A percentile compares a stretch with the other conserved stretches of the same genome.
Conservation (phyloP, 495 filamentous ascomycete species). For the Aspergillus asperescens region DNA sequence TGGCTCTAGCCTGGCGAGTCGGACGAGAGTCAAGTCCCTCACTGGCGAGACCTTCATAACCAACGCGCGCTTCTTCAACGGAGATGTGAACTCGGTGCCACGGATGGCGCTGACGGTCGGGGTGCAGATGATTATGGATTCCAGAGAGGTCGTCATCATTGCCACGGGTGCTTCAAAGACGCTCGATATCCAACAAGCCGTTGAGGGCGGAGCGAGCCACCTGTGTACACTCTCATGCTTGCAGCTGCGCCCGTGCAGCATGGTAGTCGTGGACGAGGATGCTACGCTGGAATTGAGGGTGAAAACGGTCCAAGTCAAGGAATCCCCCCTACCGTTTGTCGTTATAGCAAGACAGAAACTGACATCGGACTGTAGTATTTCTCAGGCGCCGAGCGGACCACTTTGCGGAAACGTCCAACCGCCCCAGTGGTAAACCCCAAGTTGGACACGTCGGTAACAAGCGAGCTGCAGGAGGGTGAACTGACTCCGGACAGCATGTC, state of each 20-base stretch:
- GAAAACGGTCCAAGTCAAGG: neutral
- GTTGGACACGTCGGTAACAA: neutral
- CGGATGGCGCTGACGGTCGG: conserved; percentile 3
- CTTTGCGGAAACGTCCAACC: neutral
- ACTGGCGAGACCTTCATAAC: neutral
- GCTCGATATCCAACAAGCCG: neutral
- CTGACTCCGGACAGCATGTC: neutral
- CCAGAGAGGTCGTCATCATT: neutral
- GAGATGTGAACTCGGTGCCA: neutral
- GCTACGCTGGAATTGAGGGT: neutral
- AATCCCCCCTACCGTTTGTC: too few relatives aligned
- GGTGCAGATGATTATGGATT: conserved; percentile 2
- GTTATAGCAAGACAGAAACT: too few relatives aligned
- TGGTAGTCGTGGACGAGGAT: conserved; percentile 1
- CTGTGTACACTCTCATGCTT: neutral
- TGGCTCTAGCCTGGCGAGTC: neutral
- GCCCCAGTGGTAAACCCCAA: neutral
- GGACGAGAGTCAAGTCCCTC: conserved; percentile 1
- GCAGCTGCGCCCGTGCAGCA: neutral
- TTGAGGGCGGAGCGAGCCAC: conserved; percentile 1
- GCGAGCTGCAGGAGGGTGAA: neutral
- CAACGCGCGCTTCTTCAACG: neutral
- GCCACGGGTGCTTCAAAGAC: neutral
- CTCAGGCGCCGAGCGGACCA: neutral
- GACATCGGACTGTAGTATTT: conserved; percentile 1